Evolutionary conservation across 306 rosid genomes (phyloP), one percentile per base, ranked within the genome.

Genomic region (Dryas alaskensis): DNA sequence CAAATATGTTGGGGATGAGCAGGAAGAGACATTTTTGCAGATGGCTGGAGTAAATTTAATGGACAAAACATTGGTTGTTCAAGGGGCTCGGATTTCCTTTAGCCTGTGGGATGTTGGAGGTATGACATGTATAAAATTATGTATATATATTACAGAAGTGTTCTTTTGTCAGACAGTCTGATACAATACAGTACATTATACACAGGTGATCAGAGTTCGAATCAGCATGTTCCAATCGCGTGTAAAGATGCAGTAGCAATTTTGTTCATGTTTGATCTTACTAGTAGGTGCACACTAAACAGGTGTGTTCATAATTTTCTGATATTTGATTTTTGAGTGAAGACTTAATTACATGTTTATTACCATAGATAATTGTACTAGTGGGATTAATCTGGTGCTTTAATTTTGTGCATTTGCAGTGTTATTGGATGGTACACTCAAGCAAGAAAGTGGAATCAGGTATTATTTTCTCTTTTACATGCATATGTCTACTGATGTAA

Each of bases 401-500:
- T 49, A 8, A 16, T 53, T 25, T 69, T 67, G 25, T 67, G 58
- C 48, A 39, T 27, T 55, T 87, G 82, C 88, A 94, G 99, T 79
- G 96, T 92, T 68, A 74, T 90, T 78, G 89, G 86, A 69, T 94
- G 99, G 99, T 92, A 88, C 47, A 78, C 72, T 74, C 86, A 86
- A 77, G 96, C 99, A 67, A 92, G 97, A 81, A 92, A 90, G 82
- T 94, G 99, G 99, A 94, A 92, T 79, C 87, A 88, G 99, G 99
- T 94, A 87, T 76, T 43, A 53, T 72, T 44, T 19, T 11, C 11
- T 65, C 17, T 17, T 31, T 45, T 61, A 13, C 12, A 47, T 48
- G 37, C 11, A 17, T 10, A n/a, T 45, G 37, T 31, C 2, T 31
- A 31, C 2, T 31, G 37, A 31, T 31, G 37, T 31, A 31, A 31